Conservation (phyloP, 1,284 basidiomycete genomes). For the Sporisorium iseilematis-ciliati region DNA sequence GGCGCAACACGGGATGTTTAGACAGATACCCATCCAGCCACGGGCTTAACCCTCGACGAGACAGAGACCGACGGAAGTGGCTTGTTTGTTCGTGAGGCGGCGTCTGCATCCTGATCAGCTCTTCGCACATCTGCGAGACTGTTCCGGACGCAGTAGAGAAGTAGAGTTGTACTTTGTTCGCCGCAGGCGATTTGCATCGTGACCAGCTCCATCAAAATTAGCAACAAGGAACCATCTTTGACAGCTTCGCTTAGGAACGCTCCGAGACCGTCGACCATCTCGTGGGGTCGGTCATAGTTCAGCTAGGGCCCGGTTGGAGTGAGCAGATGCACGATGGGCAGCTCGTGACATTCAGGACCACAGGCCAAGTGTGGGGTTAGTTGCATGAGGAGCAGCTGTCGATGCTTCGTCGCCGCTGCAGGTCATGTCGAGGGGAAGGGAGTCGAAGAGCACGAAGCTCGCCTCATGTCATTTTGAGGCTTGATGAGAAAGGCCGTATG, state of each 20-base stretch:
- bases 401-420: conserved; percentile 1
- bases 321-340: background rate
- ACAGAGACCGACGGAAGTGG: background rate
- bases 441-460: conserved; percentile 5
- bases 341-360: background rate
- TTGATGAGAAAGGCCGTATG: background rate
- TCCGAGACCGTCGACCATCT: conserved; percentile 2
- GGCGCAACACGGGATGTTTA: conserved; percentile 9
- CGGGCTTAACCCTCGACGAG: background rate
- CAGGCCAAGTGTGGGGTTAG: background rate
- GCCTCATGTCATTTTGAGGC: conserved; percentile 28
- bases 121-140: background rate
- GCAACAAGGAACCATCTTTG: conserved; percentile 2
- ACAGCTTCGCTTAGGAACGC: background rate
- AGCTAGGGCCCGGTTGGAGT: background rate
- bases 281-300: conserved; percentile 14
- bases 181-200: background rate
- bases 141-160: background rate
- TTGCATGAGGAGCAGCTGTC: background rate
- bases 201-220: too few relatives aligned
- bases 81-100: conserved; percentile 12
- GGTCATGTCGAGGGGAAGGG: background rate
- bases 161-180: conserved; percentile 15
- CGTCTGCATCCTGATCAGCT: background rate
- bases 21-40: background rate